Evolutionary conservation across 2,329 filamentous ascomycete species (phyloP), one percentile per base, ranked within the genome.

Genomic region (Aspergillus neoniger): DNA sequence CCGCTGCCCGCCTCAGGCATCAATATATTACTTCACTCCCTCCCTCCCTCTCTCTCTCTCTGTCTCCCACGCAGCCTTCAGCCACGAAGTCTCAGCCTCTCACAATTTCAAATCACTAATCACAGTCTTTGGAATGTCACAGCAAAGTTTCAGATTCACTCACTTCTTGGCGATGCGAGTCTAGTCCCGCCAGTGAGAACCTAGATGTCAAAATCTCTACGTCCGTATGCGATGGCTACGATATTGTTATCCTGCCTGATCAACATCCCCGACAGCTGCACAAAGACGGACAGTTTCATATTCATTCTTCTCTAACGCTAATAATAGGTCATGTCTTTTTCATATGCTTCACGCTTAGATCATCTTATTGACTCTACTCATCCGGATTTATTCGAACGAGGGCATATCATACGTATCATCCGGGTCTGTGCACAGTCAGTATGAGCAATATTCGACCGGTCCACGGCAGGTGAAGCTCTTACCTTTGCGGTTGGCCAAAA

Each of bases 401-500:
- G 60, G 57, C 30, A 79, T 70, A 57, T 82, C 79, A 72, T 85
- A 86, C 38, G 80, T 81, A 8, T 79, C 80, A 36, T 82, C 80
- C 2, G 82, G 82, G 75, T 86, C 83, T 82, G 56, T 12, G 5
- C 39, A 12, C 17, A 5, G 17, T 28, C 25, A 47, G 41, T 41
- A 47, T 43, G 17, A 10, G 30, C 23, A 10, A 32, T 15, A 17
- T 30, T 14, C n/a, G 47, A 50, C 47, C 32, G 8, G 5, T 50
- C 9, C 12, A 14, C n/a, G 4, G 12, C 6, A 17, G 17, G 25
- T 21, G 52, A n/a, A 36, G n/a, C 1, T 52, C 79, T 74, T 69
- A 85, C 83, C 84, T 67, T 83, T 80, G 4, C 84, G 82, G 44
- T 83, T 74, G 25, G 74, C 71, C 43, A 78, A 62, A 58, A 89